Percentiles rank a stretch among this genome's conserved stretches.
Evolutionary conservation across 768 basidiomycete genomes (phyloP).

Genomic region (Lyophyllum semitale): DNA sequence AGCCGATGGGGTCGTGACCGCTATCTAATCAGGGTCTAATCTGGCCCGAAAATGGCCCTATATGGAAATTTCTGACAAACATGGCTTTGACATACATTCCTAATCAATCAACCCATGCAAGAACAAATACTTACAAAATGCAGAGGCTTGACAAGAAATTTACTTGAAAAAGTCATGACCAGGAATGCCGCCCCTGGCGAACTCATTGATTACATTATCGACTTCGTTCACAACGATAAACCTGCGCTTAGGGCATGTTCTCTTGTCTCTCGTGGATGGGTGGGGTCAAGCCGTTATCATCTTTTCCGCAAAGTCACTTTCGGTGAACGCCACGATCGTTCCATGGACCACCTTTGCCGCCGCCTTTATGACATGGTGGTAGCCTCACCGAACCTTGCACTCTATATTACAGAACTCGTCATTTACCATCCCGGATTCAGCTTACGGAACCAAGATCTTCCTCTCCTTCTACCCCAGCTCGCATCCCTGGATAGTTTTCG

Average conservation of each 20-base stretch:
- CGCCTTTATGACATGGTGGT: not conserved
- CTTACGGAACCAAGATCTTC: not conserved
- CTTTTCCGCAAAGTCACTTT: constrained; percentile 24
- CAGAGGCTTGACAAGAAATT: too few relatives aligned
- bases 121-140: too few relatives aligned
- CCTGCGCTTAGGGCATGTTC: constrained; percentile 21
- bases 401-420: not conserved
- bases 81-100: too few relatives aligned
- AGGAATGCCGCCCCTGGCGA: not conserved
- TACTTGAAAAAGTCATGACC: too few relatives aligned
- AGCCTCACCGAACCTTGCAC: not conserved
- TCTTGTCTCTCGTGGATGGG: constrained; percentile 27
- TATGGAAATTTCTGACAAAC: too few relatives aligned
- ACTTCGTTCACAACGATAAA: not conserved
- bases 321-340: not conserved
- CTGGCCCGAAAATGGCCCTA: too few relatives aligned
- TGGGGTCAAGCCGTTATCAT: constrained; percentile 23
- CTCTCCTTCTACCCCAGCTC: not conserved
- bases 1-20: constrained; percentile 30
- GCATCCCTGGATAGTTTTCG: not conserved
- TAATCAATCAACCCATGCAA: too few relatives aligned
- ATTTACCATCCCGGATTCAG: not conserved
- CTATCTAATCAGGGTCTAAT: too few relatives aligned
- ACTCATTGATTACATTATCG: not conserved
- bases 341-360: not conserved